Conservation (phyloP, 148 eudicot genomes). For the Vaccinium corymbosum region DNA sequence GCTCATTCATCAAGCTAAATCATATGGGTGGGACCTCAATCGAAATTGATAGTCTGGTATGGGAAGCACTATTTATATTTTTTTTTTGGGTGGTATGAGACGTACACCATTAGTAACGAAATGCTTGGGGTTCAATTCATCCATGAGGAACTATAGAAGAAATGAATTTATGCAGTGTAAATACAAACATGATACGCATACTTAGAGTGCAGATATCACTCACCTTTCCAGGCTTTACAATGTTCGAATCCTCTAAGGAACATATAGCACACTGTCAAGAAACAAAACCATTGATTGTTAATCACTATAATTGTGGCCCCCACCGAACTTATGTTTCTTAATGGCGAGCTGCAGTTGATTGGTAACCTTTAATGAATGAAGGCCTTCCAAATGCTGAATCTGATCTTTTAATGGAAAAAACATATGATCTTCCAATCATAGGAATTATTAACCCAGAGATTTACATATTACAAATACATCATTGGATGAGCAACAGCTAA, state of each 20-base stretch:
- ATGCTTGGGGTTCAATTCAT: background rate
- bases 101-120: background rate
- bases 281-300: conserved; percentile 14
- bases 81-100: too few species aligned
- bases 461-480: too few species aligned
- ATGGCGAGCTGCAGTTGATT: background rate
- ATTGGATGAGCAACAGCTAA: background rate
- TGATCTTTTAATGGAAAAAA: background rate
- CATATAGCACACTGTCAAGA: conserved; percentile 72
- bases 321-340: background rate
- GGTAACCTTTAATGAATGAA: background rate
- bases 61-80: background rate
- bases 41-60: background rate
- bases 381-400: background rate
- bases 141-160: background rate
- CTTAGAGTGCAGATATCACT: conserved; percentile 2
- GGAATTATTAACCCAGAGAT: background rate
- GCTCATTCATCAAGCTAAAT: background rate
- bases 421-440: background rate
- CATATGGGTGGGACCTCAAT: background rate
- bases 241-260: conserved; percentile 68
- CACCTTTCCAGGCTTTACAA: conserved; percentile 75
- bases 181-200: background rate
- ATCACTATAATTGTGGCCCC: background rate
- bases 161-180: background rate